Evolutionary conservation across 2,329 filamentous ascomycete species (phyloP), one percentile per base, ranked within the genome.

Genomic region (Xylaria digitata): DNA sequence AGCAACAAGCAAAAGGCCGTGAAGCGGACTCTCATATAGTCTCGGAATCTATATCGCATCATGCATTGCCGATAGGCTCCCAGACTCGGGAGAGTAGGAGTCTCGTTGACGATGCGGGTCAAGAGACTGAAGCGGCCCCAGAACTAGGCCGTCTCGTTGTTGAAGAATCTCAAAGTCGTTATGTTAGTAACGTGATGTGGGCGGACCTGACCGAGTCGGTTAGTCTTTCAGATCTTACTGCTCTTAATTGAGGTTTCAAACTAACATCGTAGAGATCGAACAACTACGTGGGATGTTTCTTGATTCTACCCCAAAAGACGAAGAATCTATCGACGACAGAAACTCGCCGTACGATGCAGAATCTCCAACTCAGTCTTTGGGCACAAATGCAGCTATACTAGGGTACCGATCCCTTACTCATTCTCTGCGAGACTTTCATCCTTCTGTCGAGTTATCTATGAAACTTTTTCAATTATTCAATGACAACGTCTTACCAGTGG

Each of bases 121-220:
- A 46, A 40, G 63, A 30, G 32, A 7, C 56, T 3, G 45, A 60
- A 34, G 17, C 53, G 43, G 32, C 8, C 43, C 48, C 50, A 11
- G 65, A 62, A 26, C 11, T 71, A 8, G 71, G 70, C 52, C 63
- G 67, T 6, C 65, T 72, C 3, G 59, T 72, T 13, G 40, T 72
- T 34, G 70, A 66, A 19, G 70, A 71, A 43, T 64, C 69, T 19
- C 65, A 69, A 8, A 72, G 67, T 37, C 68, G 65, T 13, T 72
- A 72, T 56, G 65, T 72, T 15, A 67, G 69, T 43, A 76, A 75
- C 69, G 55, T 71, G 30, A 69, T 72, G 49, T 77, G 75, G 75
- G 71, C 73, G 45, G 73, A 72, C 53, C 49, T 78, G 66, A 76
- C 73, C 42, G 72, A 77, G 50, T 72, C 75, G 66, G 76, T 77